These are phyloP conservation scores for Pholiota microspora DNA, from an alignment of 768 basidiomycete species.

Conservation along the genomic window DNA sequence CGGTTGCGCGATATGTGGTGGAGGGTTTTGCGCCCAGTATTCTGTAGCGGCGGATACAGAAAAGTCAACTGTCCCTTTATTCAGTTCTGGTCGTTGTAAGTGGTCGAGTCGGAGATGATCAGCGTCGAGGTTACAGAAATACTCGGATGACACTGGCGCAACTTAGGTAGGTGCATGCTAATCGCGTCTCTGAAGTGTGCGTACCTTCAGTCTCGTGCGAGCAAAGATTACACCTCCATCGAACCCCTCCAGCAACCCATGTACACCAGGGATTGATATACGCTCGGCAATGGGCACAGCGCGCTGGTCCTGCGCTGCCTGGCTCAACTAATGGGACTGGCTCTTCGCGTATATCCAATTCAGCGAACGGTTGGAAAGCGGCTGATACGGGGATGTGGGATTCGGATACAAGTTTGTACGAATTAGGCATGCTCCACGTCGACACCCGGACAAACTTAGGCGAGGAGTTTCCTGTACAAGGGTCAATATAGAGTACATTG, in stretches of 20 bases:
- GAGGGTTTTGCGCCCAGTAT: slow-evolving; percentile 83
- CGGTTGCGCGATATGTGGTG: slow-evolving; percentile 49
- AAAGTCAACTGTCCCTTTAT: slow-evolving; percentile 91
- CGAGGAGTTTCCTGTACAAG: slow-evolving; percentile 70
- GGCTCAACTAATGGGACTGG: slow-evolving; percentile 76
- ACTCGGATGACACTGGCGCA: slow-evolving; percentile 66
- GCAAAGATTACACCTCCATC: slow-evolving; percentile 95
- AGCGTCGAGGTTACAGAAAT: slow-evolving; percentile 82
- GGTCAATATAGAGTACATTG: slow-evolving; percentile 4
- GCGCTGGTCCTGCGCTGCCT: slow-evolving; percentile 69
- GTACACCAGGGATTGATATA: slow-evolving; percentile 95
- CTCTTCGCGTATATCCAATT: slow-evolving; percentile 75
- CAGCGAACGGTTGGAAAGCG: slow-evolving; percentile 88
- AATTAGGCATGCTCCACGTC: slow-evolving; percentile 85
- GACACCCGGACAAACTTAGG: slow-evolving; percentile 89
- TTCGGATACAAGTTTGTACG: slow-evolving; percentile 74
- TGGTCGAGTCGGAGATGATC: slow-evolving; percentile 81
- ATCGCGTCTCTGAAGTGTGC: slow-evolving; percentile 22
- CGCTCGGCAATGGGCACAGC: slow-evolving; percentile 81
- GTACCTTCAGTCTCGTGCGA: slow-evolving; percentile 79
- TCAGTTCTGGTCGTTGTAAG: slow-evolving; percentile 78
- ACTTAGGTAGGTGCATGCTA: slow-evolving; percentile 7
- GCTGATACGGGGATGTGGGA: slow-evolving; percentile 85
- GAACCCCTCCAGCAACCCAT: slow-evolving; percentile 79
- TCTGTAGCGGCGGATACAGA: slow-evolving; percentile 58